Percentiles rank a stretch among this genome's conserved stretches.
phyloP scores from a whole-genome alignment of 2,329 filamentous ascomycete genomes.

The Fusarium vanettenii region DNA sequence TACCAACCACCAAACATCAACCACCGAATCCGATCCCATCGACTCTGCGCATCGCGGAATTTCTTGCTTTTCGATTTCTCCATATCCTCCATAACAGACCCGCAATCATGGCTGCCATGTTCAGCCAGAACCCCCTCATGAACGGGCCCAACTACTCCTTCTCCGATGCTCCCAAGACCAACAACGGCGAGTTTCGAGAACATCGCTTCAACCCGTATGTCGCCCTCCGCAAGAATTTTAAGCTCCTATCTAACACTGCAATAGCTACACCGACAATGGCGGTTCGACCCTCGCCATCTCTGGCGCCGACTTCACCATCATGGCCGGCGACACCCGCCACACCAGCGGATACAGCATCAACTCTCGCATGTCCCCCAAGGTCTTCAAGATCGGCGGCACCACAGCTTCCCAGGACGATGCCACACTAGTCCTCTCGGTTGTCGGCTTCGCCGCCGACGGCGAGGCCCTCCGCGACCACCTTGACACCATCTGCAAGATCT shows the following conservation, averaged over 20 bases:
- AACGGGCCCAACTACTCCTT: constrained; percentile 78
- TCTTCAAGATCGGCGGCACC: constrained; percentile 96
- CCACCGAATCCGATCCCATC: constrained; percentile 17
- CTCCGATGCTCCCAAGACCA: constrained; percentile 67
- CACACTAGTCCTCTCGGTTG: constrained; percentile 90
- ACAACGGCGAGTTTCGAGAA: constrained; percentile 69
- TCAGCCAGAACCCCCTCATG: constrained; percentile 76
- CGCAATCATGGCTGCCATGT: constrained; percentile 71
- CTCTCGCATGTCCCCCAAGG: constrained; percentile 92
- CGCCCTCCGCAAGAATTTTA: background rate
- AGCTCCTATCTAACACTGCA: constrained; percentile 13
- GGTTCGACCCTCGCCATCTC: constrained; percentile 96
- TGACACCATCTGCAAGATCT: constrained; percentile 97
- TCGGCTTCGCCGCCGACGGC: constrained; percentile 95
- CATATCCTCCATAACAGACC: background rate
- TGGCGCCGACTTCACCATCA: constrained; percentile 92
- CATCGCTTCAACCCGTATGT: constrained; percentile 94
- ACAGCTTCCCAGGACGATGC: constrained; percentile 87
- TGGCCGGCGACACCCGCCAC: constrained; percentile 96
- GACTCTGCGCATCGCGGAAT: constrained; percentile 15
- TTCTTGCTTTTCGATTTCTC: background rate
- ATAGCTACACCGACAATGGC: constrained; percentile 96
- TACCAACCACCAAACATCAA: constrained; percentile 25
- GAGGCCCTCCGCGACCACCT: constrained; percentile 93
- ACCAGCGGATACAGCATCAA: constrained; percentile 99